Percentiles rank a stretch among this genome's conserved stretches.
These are phyloP conservation scores for Petrea volubilis DNA, from an alignment of 257 asterid species.

Conservation along the genomic window DNA sequence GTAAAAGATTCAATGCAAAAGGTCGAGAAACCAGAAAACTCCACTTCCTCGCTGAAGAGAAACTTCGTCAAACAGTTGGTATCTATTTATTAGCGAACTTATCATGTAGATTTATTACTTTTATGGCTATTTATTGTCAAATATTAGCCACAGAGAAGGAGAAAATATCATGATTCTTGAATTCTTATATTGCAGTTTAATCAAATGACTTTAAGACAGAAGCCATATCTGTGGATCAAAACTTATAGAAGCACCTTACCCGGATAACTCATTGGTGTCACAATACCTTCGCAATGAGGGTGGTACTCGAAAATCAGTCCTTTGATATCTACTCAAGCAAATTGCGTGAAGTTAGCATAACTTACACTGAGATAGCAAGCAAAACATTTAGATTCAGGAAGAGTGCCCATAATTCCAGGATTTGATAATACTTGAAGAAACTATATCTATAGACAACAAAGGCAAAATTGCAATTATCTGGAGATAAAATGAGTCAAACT, in stretches of 20 bases:
- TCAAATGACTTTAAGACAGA: neutral
- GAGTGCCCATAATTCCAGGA: neutral
- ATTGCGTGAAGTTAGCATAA: constrained; percentile 7
- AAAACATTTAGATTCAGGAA: constrained; percentile 5
- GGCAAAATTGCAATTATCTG: neutral
- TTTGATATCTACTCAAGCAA: constrained; percentile 59
- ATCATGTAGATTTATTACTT: neutral
- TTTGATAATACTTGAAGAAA: neutral
- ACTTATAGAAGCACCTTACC: constrained; percentile 42
- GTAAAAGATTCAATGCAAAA: neutral
- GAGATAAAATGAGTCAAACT: neutral
- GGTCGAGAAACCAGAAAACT: neutral
- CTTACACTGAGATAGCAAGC: constrained; percentile 3
- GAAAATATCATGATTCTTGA: neutral
- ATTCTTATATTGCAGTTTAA: neutral
- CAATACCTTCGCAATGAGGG: constrained; percentile 62
- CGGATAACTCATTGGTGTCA: constrained; percentile 41
- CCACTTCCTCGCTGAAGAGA: constrained; percentile 17
- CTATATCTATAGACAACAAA: neutral
- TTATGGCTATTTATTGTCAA: neutral
- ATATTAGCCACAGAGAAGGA: constrained; percentile 11
- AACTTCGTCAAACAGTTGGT: neutral
- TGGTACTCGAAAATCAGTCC: constrained; percentile 81
- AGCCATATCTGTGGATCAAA: neutral
- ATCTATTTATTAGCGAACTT: neutral